A percentile compares a stretch with the other conserved stretches of the same genome.
These are phyloP conservation scores for Sparassis latifolia DNA, from an alignment of 1,284 basidiomycete genomes.

Conservation along the genomic window DNA sequence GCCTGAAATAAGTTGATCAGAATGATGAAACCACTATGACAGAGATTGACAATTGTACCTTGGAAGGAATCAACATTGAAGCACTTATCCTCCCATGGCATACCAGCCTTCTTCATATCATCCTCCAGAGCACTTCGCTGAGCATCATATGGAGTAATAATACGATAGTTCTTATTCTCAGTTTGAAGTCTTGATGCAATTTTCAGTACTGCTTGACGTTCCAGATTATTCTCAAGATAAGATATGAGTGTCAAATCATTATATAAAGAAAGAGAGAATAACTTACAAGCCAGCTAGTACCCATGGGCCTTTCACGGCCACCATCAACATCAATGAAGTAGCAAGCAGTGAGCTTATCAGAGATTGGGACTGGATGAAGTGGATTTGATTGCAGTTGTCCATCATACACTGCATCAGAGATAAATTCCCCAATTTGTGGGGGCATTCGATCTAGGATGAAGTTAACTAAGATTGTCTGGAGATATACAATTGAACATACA, in stretches of 20 bases:
- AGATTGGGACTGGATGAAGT: conserved; percentile 23
- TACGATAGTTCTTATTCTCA: conserved; percentile 29
- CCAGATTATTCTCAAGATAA: conserved; percentile 33
- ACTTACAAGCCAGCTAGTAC: conserved; percentile 40
- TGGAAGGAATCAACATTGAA: conserved; percentile 49
- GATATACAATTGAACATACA: conserved; percentile 27
- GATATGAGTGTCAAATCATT: background rate
- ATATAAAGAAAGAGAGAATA: conserved; percentile 5
- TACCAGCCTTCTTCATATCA: conserved; percentile 28
- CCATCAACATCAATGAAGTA: conserved; percentile 41
- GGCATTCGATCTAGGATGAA: conserved; percentile 68
- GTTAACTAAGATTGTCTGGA: background rate
- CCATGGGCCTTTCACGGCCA: conserved; percentile 28
- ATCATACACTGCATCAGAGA: conserved; percentile 60
- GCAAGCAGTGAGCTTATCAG: conserved; percentile 22
- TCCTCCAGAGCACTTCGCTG: conserved; percentile 39
- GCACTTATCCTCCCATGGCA: conserved; percentile 36
- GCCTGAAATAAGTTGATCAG: conserved; percentile 18
- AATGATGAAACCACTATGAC: conserved; percentile 1
- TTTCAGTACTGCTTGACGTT: conserved; percentile 32
- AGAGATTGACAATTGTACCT: conserved; percentile 19
- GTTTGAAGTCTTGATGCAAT: conserved; percentile 39
- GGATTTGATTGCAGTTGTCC: conserved; percentile 32
- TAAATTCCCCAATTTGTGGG: conserved; percentile 63
- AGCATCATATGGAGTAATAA: conserved; percentile 54